Percentiles rank a stretch among this genome's conserved stretches.
These are phyloP conservation scores for Glebionis coronaria DNA, from an alignment of 129 eudicot species.

Conservation along the genomic window DNA sequence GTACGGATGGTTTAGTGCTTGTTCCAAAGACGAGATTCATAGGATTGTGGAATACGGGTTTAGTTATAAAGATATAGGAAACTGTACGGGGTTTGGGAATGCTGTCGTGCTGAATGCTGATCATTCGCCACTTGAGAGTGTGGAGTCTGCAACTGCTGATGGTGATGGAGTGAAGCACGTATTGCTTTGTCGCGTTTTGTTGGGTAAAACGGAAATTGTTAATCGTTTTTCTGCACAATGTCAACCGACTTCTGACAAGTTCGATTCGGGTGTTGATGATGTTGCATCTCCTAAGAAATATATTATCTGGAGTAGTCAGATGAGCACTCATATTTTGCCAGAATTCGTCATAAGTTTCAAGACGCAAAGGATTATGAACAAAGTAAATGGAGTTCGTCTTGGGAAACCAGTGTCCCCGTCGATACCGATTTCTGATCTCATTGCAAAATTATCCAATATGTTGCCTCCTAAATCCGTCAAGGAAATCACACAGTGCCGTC, in stretches of 20 bases:
- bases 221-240: no score
- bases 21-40: no score
- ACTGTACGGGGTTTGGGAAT: no score
- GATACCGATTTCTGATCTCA: slow-evolving; percentile 70
- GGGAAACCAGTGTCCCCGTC: slow-evolving; percentile 59
- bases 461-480: slow-evolving; percentile 44
- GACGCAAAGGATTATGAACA: slow-evolving; percentile 19
- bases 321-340: slow-evolving; percentile 70
- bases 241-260: slow-evolving; percentile 56
- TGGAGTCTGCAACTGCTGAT: slow-evolving; percentile 47
- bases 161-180: no score
- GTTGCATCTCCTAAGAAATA: slow-evolving; percentile 43
- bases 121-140: slow-evolving; percentile 26
- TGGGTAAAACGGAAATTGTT: no score
- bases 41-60: no score
- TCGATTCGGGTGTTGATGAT: slow-evolving; percentile 61
- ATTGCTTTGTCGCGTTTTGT: no score
- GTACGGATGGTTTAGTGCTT: no score
- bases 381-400: slow-evolving; percentile 16
- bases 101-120: no score
- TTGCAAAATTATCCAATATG: slow-evolving; percentile 55
- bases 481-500: slow-evolving; percentile 44
- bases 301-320: slow-evolving; percentile 55
- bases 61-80: no score
- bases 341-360: slow-evolving; percentile 62